These are phyloP conservation scores for Biancaea sappan DNA, from an alignment of 306 rosid species.

Conservation along the genomic window DNA sequence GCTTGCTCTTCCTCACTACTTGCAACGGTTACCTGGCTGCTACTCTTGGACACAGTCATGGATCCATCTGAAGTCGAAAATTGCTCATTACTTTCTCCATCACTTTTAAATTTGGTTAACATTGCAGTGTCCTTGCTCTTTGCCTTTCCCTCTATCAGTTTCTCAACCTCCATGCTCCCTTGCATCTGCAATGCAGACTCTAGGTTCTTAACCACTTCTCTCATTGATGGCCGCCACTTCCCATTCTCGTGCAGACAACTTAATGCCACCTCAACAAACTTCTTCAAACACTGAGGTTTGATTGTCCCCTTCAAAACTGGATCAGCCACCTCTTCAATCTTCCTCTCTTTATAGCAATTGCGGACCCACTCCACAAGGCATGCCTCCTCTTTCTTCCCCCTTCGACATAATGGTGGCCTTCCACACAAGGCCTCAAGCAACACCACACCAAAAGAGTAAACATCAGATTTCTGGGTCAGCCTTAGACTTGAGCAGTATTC, in stretches of 20 bases:
- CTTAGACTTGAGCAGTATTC: conserved; percentile 39
- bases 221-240: conserved; percentile 51
- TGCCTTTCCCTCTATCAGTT: not conserved
- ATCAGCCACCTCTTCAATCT: conserved; percentile 40
- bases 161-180: not conserved
- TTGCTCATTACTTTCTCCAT: not conserved
- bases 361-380: conserved; percentile 40
- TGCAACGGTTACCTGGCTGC: not conserved
- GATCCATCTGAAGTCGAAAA: not conserved
- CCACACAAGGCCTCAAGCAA: conserved; percentile 52
- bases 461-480: conserved; percentile 55
- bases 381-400: not conserved
- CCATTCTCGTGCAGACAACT: conserved; percentile 52
- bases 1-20: conserved; percentile 35
- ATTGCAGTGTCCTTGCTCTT: not conserved
- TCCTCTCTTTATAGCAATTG: conserved; percentile 11
- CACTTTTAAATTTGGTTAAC: not conserved
- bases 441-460: conserved; percentile 64
- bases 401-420: conserved; percentile 30
- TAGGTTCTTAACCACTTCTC: conserved; percentile 45
- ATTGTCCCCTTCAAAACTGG: conserved; percentile 35
- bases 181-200: conserved; percentile 46
- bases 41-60: not conserved
- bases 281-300: conserved; percentile 30
- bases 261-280: conserved; percentile 39